Conservation (phyloP, 2,329 filamentous ascomycete species). For the Venturia asperata region DNA sequence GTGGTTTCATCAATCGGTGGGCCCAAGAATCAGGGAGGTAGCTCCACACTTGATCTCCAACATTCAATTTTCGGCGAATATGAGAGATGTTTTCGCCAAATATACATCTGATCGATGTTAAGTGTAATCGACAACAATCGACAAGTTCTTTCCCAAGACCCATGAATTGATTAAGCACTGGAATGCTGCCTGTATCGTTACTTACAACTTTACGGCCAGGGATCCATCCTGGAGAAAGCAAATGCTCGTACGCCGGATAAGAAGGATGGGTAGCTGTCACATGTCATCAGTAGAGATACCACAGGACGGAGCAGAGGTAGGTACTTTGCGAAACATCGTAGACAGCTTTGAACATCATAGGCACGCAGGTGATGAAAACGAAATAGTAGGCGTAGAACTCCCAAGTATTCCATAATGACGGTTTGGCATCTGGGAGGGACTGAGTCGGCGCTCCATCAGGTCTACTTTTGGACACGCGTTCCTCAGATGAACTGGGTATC, state of each 20-base stretch:
- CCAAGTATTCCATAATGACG: slow-evolving; percentile 73
- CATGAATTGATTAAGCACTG: no score
- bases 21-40: no score
- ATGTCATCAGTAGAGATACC: slow-evolving; percentile 16
- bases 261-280: slow-evolving; percentile 67
- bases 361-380: slow-evolving; percentile 59
- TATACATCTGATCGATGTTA: no score
- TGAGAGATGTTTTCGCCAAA: no score
- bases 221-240: slow-evolving; percentile 81
- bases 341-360: slow-evolving; percentile 85
- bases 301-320: background rate
- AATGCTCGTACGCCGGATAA: slow-evolving; percentile 64
- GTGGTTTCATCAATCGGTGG: no score
- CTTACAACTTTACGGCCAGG: slow-evolving; percentile 78
- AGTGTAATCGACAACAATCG: no score
- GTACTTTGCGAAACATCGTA: slow-evolving; percentile 78
- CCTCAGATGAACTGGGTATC: slow-evolving; percentile 26
- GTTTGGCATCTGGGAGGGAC: slow-evolving; percentile 39
- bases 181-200: slow-evolving; percentile 5
- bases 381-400: slow-evolving; percentile 82
- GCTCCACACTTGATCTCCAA: no score
- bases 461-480: slow-evolving; percentile 17
- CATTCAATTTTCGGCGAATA: no score
- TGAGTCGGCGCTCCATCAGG: slow-evolving; percentile 26
- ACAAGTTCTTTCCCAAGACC: no score